A percentile compares a stretch with the other conserved stretches of the same genome.
These are phyloP conservation scores for Plasmopara halstedii DNA, from an alignment of 352 stramenopile species.

Conservation along the genomic window DNA sequence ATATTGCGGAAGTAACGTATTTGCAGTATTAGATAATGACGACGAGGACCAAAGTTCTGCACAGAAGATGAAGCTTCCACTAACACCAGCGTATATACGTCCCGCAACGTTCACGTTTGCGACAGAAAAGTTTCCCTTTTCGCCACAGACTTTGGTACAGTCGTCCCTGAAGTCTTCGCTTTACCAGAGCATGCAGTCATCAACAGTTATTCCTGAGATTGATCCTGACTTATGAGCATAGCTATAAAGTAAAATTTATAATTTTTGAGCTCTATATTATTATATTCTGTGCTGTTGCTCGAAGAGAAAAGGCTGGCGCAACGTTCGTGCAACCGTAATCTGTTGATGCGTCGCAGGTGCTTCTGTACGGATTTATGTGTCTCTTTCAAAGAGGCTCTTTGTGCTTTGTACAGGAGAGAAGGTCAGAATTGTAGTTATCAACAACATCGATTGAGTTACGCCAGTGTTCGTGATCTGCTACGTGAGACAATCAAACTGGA, in stretches of 20 bases:
- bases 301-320: too few relatives aligned
- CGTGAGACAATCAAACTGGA: too few relatives aligned
- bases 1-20: constrained; percentile 46
- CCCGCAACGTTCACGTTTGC: constrained; percentile 65
- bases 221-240: constrained; percentile 68
- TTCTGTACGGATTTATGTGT: too few relatives aligned
- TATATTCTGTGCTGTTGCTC: not conserved
- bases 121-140: constrained; percentile 14
- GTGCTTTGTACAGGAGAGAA: constrained; percentile 24
- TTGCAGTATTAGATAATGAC: constrained; percentile 48
- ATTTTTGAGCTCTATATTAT: not conserved
- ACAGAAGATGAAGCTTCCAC: constrained; percentile 4
- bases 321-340: constrained; percentile 3
- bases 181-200: constrained; percentile 11
- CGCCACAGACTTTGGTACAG: constrained; percentile 10
- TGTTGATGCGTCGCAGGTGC: constrained; percentile 15
- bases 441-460: constrained; percentile 1
- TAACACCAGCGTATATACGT: constrained; percentile 37
- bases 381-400: not conserved
- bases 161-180: constrained; percentile 17
- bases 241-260: constrained; percentile 6
- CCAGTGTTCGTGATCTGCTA: not conserved
- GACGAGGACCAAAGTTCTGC: constrained; percentile 26
- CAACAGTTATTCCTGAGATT: constrained; percentile 20
- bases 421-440: constrained; percentile 13